Percentiles rank a stretch among this genome's conserved stretches.
Conservation (phyloP, 1,284 basidiomycete species). For the Sanguinoderma infundibulare region DNA sequence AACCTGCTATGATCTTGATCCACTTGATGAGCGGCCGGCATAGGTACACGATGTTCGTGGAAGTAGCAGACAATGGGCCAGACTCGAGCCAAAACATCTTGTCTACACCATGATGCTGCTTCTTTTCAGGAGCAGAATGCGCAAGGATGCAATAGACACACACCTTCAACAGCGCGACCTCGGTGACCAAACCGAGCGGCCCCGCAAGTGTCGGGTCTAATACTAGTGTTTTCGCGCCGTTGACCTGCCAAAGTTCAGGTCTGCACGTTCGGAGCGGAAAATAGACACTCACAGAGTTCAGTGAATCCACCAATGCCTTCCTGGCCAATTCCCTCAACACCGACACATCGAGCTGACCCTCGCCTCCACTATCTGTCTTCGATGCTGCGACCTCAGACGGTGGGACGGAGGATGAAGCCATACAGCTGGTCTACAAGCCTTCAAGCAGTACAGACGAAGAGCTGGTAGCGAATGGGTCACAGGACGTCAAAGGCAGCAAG, state of each 20-base stretch:
- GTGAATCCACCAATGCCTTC: constrained; percentile 76
- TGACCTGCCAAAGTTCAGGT: constrained; percentile 58
- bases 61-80: constrained; percentile 82
- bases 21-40: constrained; percentile 87
- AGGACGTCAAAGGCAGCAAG: background rate
- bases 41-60: constrained; percentile 92
- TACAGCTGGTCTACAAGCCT: constrained; percentile 1
- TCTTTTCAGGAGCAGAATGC: background rate
- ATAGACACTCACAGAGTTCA: constrained; percentile 68
- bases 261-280: constrained; percentile 29
- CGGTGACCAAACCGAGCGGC: constrained; percentile 91
- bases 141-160: constrained; percentile 11
- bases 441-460: background rate
- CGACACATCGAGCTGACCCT: constrained; percentile 64
- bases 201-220: constrained; percentile 90
- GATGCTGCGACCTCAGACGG: constrained; percentile 31
- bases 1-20: constrained; percentile 92
- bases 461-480: background rate
- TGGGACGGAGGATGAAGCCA: constrained; percentile 34
- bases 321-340: constrained; percentile 78
- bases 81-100: constrained; percentile 99
- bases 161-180: constrained; percentile 92
- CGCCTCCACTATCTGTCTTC: constrained; percentile 33
- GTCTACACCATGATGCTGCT: constrained; percentile 95
- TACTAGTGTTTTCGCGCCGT: constrained; percentile 95